These are phyloP conservation scores for Mentha longifolia DNA, from an alignment of 257 asterid species.

Conservation along the genomic window DNA sequence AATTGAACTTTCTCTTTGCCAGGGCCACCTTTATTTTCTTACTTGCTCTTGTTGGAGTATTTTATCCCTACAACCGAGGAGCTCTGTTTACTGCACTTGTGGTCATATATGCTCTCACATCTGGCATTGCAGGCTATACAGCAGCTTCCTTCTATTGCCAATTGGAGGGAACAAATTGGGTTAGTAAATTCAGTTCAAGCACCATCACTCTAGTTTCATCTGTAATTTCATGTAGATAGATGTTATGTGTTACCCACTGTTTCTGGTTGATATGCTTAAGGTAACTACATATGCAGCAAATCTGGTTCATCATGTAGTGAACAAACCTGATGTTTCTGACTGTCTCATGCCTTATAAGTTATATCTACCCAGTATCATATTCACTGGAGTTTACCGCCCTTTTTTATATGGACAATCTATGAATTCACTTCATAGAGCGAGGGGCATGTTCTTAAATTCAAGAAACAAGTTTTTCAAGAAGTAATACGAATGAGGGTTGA, in stretches of 20 bases:
- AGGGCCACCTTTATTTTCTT: conserved; percentile 63
- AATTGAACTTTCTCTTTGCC: conserved; percentile 15
- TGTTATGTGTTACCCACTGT: background rate
- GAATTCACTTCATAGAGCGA: background rate
- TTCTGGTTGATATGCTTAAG: conserved; percentile 8
- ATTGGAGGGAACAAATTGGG: conserved; percentile 69
- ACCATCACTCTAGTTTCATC: background rate
- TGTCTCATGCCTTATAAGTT: background rate
- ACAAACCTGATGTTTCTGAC: background rate
- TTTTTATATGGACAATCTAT: background rate
- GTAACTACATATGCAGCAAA: background rate
- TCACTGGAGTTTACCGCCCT: background rate
- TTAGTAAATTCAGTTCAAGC: conserved; percentile 32
- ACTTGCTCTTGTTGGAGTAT: conserved; percentile 74
- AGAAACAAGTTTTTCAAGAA: background rate
- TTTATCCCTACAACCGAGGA: conserved; percentile 80
- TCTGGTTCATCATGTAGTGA: background rate
- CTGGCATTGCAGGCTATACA: conserved; percentile 68
- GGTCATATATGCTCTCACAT: conserved; percentile 71
- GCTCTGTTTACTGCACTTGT: conserved; percentile 67
- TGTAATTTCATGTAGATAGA: conserved; percentile 11
- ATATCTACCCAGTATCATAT: background rate
- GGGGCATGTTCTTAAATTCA: background rate
- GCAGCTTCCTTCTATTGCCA: conserved; percentile 63
- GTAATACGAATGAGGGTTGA: background rate